phyloP scores from a whole-genome alignment of 805 yeast genomes.

The Candida jianshihensis region DNA sequence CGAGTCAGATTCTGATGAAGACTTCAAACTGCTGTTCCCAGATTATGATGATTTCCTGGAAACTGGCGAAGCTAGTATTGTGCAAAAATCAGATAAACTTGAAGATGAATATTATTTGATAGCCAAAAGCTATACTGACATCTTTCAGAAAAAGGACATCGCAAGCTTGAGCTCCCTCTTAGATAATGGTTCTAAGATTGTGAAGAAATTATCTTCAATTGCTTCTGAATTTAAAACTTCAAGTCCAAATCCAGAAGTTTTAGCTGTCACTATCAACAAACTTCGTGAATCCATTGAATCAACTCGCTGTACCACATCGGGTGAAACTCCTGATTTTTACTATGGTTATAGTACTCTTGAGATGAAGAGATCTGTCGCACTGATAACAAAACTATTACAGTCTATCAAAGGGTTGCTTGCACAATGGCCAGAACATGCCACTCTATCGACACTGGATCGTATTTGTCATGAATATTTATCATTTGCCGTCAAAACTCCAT shows the following conservation, averaged over 20 bases:
- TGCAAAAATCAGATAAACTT: constrained; percentile 21
- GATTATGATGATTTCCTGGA: constrained; percentile 69
- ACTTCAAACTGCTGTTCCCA: constrained; percentile 76
- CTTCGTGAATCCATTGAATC: constrained; percentile 28
- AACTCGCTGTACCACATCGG: constrained; percentile 16
- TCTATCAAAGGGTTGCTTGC: constrained; percentile 40
- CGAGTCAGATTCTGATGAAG: constrained; percentile 68
- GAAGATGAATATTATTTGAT: constrained; percentile 42
- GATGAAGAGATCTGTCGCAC: constrained; percentile 47
- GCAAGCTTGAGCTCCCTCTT: constrained; percentile 25
- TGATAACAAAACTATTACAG: constrained; percentile 38
- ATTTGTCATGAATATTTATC: constrained; percentile 59
- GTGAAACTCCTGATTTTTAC: constrained; percentile 52
- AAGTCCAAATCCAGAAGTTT: constrained; percentile 21
- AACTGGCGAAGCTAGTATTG: constrained; percentile 20
- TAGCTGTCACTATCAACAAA: constrained; percentile 30
- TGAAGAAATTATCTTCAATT: constrained; percentile 23
- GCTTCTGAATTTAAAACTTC: constrained; percentile 18
- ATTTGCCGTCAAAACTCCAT: constrained; percentile 60
- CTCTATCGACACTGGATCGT: constrained; percentile 59
- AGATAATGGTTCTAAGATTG: constrained; percentile 33
- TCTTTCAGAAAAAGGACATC: constrained; percentile 26
- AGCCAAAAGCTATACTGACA: constrained; percentile 40
- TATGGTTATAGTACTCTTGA: constrained; percentile 54
- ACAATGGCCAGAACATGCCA: constrained; percentile 95